phyloP scores from a whole-genome alignment of 2,329 filamentous ascomycete species.

The Colletotrichum lindemuthianum region DNA sequence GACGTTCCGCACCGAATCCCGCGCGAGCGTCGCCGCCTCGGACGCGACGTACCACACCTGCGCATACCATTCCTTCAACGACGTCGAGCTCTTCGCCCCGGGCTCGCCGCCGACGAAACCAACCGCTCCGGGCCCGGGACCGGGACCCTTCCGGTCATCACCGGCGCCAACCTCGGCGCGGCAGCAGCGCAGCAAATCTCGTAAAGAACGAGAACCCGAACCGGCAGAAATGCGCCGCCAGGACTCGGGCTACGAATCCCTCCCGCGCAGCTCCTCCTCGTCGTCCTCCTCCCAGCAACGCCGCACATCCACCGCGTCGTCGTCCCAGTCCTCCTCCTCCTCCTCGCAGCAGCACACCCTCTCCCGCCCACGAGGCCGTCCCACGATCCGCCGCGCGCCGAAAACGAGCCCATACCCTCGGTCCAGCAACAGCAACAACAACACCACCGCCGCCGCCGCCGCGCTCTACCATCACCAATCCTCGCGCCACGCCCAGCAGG shows the following conservation, averaged over 20 bases:
- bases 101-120: conserved; percentile 41
- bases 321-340: conserved; percentile 42
- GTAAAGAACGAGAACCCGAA: conserved; percentile 38
- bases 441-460: background rate
- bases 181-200: conserved; percentile 33
- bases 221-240: conserved; percentile 61
- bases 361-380: conserved; percentile 50
- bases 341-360: conserved; percentile 38
- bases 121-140: conserved; percentile 31
- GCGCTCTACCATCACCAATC: background rate
- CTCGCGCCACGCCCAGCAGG: conserved; percentile 39
- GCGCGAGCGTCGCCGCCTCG: conserved; percentile 56
- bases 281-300: conserved; percentile 48
- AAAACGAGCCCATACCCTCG: conserved; percentile 46
- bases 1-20: conserved; percentile 45
- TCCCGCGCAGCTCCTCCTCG: conserved; percentile 51
- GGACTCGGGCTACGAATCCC: conserved; percentile 69
- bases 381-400: conserved; percentile 52
- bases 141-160: conserved; percentile 25
- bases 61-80: conserved; percentile 59
- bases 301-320: conserved; percentile 47
- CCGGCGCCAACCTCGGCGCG: conserved; percentile 35
- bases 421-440: conserved; percentile 27
- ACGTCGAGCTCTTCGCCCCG: conserved; percentile 59
- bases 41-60: conserved; percentile 56